Base-by-base conservation (phyloP, 2,329 filamentous ascomycete species). In the Paramyrothecium roridum region DNA sequence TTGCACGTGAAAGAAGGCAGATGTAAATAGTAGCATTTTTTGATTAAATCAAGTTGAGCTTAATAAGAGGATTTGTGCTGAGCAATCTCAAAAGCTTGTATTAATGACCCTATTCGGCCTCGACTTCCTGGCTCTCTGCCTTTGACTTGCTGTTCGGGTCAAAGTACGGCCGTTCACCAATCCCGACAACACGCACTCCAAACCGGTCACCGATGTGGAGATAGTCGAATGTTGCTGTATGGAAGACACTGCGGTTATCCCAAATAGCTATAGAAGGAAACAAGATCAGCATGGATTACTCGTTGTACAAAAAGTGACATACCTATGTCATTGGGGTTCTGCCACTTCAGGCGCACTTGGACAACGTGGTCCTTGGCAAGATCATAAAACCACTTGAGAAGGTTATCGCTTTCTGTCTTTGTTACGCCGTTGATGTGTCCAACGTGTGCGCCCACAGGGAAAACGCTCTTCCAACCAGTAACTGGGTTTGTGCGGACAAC, bases 401-500 rank as follows among this genome's bases (percentile, higher is more conserved):
- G 68, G 47, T 73, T 65, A 50, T 73, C 67, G 55, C 74, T 78
- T 67, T 84, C 81, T 2, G 73, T 71, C 3, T 75, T 68, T 0
- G 71, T 75, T 6, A 84, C 66, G 0, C 72, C 79, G 56, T 83
- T 80, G 69, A 84, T 80, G 54, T 74, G 70, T 46, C 74, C 66
- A 1, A 80, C 76, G 62, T 82, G 79, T 20, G 76, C 74, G 13
- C 80, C 80, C 1, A 81, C 72, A 2, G 78, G 77, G 59, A 82
- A 84, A 33, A 83, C 65, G 45, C 71, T 76, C 66, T 82, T 83
- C 81, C 81, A 84, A 2, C 81, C 81, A 0, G 80, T 84, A 0
- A 84, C 80, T 0, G 81, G 81, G 64, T 84, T 84, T 11, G 81
- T 84, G 45, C 81, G 76, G 22, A 85, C 67, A 3, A 84, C 77